Conservation (phyloP, 2,329 filamentous ascomycete genomes). For the Chalaropsis thielavioides region DNA sequence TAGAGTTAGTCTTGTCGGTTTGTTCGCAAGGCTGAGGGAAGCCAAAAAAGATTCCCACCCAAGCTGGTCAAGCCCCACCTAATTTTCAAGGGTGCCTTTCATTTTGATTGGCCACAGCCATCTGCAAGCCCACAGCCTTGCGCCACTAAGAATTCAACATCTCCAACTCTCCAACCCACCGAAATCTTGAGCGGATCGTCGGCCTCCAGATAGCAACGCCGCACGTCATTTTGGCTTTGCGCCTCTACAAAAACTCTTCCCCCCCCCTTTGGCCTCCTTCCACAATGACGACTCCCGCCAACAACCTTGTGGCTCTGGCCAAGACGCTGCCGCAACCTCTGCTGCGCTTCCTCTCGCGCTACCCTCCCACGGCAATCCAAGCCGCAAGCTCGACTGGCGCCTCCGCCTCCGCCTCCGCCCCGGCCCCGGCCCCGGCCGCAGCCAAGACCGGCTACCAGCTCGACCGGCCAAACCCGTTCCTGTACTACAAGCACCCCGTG, state of each 20-base stretch:
- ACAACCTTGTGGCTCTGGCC: conserved; percentile 39
- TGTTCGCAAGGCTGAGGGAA: neutral
- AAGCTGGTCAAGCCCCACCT: neutral
- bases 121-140: neutral
- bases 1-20: neutral
- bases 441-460: conserved; percentile 37
- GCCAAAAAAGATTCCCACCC: neutral
- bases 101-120: neutral
- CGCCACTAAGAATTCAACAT: neutral
- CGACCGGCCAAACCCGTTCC: conserved; percentile 63
- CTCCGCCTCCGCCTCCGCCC: conserved; percentile 27
- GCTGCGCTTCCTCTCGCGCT: conserved; percentile 75
- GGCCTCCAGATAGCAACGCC: neutral
- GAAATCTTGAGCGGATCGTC: neutral
- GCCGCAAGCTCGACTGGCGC: conserved; percentile 28
- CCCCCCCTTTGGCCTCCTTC: neutral
- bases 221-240: neutral
- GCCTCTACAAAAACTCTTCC: neutral
- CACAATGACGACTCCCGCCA: conserved; percentile 26
- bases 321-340: conserved; percentile 63
- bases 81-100: neutral
- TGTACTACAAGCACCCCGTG: conserved; percentile 57
- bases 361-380: conserved; percentile 56
- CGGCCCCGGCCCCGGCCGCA: conserved; percentile 8
- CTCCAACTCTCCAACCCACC: neutral